Evolutionary conservation across 768 basidiomycete genomes (phyloP).

Genomic region (Suillus tomentosus): DNA sequence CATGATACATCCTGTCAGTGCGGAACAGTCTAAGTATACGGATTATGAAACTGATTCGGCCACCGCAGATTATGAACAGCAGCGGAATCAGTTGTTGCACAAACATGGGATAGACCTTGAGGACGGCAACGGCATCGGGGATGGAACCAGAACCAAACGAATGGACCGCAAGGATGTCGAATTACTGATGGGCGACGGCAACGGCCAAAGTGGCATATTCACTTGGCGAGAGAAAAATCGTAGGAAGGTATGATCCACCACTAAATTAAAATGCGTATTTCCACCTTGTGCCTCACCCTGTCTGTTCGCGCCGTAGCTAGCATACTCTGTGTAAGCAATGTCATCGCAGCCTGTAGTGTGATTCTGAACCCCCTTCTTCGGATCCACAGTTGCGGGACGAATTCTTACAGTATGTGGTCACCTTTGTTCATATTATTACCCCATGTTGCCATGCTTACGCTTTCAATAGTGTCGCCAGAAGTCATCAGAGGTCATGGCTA

Average conservation of each 20-base stretch:
- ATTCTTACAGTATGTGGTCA: slow-evolving; percentile 72
- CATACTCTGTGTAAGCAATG: slow-evolving; percentile 79
- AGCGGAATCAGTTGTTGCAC: slow-evolving; percentile 81
- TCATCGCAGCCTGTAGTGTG: slow-evolving; percentile 14
- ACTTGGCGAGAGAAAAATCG: slow-evolving; percentile 96
- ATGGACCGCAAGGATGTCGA: slow-evolving; percentile 85
- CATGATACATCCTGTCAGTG: slow-evolving; percentile 87
- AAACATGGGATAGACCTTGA: slow-evolving; percentile 97
- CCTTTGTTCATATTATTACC: slow-evolving; percentile 27
- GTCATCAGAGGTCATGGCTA: slow-evolving; percentile 92
- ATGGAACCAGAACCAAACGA: slow-evolving; percentile 73
- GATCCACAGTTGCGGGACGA: slow-evolving; percentile 72
- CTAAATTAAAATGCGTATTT: slow-evolving; percentile 27
- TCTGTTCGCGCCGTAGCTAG: slow-evolving; percentile 53
- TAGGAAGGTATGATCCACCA: slow-evolving; percentile 65
- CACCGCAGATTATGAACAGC: slow-evolving; percentile 85
- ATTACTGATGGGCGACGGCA: slow-evolving; percentile 78
- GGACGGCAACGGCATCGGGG: slow-evolving; percentile 63
- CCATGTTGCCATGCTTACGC: slow-evolving; percentile 25
- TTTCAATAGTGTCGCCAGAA: slow-evolving; percentile 77
- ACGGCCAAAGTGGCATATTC: slow-evolving; percentile 82
- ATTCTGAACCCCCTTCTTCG: slow-evolving; percentile 29
- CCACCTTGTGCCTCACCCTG: slow-evolving; percentile 23
- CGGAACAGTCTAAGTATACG: slow-evolving; percentile 13
- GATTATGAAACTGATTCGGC: slow-evolving; percentile 20